Base-by-base conservation (phyloP, 2,329 filamentous ascomycete genomes). In the Madurella mycetomatis region DNA sequence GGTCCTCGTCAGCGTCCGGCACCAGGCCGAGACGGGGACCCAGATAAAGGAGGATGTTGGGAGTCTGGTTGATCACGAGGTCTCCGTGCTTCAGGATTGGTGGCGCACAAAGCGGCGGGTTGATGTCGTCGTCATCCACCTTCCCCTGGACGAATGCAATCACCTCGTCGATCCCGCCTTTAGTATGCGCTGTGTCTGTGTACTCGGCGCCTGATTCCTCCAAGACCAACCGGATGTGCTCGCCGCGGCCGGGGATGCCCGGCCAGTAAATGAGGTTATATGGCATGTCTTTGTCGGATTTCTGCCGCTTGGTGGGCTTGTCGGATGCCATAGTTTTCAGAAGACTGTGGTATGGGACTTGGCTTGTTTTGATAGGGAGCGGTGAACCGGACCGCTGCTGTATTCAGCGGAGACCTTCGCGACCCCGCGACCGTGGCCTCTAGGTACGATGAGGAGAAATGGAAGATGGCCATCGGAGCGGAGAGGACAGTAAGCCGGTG, bases 211-310 rank as follows among this genome's bases (percentile, higher is more conserved):
- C 78, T 17, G 82, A 77, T 49, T 87, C 86, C 71, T 92, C 88
- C 60, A 92, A 82, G 15, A 78, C 78, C 11, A 92, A 79, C 18
- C 88, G 87, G 65, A 91, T 73, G 67, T 83, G 82, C 67, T 92
- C 88, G 57, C 84, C 88, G 47, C 88, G 85, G 41, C 88, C 88
- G 34, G 88, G 88, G 25, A 90, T 72, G 16, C 69, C 70, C 16
- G 86, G 85, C 81, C 86, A 88, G 77, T 91, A 91, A 66, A 88
- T 75, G 54, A 88, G 78, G 60, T 85, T 75, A 66, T 86, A 88
- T 0, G 76, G 72, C 51, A 71, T 67, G 46, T 76, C 73, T 56
- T 79, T 75, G 62, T 69, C 60, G 12, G 71, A 71, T 62, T 69
- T 72, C 34, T 72, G 72, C 45, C 69, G 70, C 60, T 73, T 74